Evolutionary conservation across 345 rosid species (phyloP), one percentile per base, ranked within the genome.

Genomic region (Trapa bicornis): DNA sequence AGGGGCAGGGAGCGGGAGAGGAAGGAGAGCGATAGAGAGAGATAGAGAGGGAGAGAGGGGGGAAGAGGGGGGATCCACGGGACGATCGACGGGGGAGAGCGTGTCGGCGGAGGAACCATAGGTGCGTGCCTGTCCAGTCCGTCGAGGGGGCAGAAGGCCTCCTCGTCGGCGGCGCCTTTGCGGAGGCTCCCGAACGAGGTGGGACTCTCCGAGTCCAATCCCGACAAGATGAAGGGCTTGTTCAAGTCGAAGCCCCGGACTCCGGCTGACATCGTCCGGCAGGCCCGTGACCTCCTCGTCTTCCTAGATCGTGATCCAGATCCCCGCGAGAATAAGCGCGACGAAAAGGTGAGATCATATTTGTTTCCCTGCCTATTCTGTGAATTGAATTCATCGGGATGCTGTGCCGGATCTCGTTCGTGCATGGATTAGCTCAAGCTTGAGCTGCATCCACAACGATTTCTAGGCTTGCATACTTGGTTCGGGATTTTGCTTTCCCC

Each of bases 221-320:
- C 35, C 39, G 67, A 58, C 71, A 76, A 53, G 67, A 82, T 82
- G 86, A 82, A 82, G 75, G 82, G 79, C 0, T 60, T 82, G 8
- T 82, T 82, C 81, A 82, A 82, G 75, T 62, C 74, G 38, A 82
- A 80, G 75, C 83, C 80, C 39, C 80, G 83, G 7, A 79, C 83
- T 48, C 86, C 83, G 33, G 77, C 61, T 36, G 86, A 82, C 47
- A 65, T 77, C 16, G 84, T 77, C 47, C 76, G 84, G 10, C 80
- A 80, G 62, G 74, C 83, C 9, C 86, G 83, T 38, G 82, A 80
- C 65, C 80, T 82, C 70, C 84, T 84, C 67, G 60, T 73, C 58
- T 72, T 66, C 43, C 69, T 61, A 12, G 73, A 75, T 50, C 63
- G 42, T 58, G 22, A 53, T 39, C 65, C 74, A 37, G 87, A 79